These are phyloP conservation scores for Cynanchum wilfordii DNA, from an alignment of 257 asterid species.

Conservation along the genomic window DNA sequence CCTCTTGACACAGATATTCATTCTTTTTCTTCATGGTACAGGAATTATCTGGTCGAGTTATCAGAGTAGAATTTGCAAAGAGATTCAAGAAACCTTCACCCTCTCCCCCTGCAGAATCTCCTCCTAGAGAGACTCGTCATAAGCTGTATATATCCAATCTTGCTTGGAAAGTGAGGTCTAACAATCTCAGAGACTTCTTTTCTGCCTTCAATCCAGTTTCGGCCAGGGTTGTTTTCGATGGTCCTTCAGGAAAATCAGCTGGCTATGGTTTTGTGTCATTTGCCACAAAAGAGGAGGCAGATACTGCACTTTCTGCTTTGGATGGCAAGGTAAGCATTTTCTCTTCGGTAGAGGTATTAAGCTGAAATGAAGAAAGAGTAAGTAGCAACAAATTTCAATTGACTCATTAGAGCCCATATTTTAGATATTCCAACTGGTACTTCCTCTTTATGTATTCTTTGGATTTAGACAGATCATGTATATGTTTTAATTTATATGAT, in stretches of 20 bases:
- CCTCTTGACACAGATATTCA: neutral
- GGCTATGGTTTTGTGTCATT: constrained; percentile 87
- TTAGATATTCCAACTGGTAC: neutral
- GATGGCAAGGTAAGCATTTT: constrained; percentile 59
- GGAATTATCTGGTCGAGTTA: constrained; percentile 71
- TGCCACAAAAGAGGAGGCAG: constrained; percentile 78
- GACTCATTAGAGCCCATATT: neutral
- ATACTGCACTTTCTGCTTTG: constrained; percentile 55
- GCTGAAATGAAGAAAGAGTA: neutral
- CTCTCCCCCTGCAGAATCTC: constrained; percentile 29
- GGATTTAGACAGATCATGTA: too few relatives aligned
- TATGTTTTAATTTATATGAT: too few relatives aligned
- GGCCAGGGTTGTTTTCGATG: constrained; percentile 63
- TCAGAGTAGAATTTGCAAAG: constrained; percentile 64
- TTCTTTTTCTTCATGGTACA: constrained; percentile 29
- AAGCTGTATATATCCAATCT: constrained; percentile 72
- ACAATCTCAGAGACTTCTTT: constrained; percentile 62
- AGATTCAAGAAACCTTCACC: constrained; percentile 65
- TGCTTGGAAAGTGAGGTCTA: constrained; percentile 88
- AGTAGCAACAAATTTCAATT: neutral
- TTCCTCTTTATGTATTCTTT: too few relatives aligned
- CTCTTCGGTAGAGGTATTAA: neutral
- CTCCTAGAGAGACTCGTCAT: constrained; percentile 45
- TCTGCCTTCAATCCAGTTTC: constrained; percentile 61
- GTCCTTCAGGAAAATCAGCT: constrained; percentile 68